phyloP scores from a whole-genome alignment of 1,284 basidiomycete species.

The Heterobasidion occidentale region DNA sequence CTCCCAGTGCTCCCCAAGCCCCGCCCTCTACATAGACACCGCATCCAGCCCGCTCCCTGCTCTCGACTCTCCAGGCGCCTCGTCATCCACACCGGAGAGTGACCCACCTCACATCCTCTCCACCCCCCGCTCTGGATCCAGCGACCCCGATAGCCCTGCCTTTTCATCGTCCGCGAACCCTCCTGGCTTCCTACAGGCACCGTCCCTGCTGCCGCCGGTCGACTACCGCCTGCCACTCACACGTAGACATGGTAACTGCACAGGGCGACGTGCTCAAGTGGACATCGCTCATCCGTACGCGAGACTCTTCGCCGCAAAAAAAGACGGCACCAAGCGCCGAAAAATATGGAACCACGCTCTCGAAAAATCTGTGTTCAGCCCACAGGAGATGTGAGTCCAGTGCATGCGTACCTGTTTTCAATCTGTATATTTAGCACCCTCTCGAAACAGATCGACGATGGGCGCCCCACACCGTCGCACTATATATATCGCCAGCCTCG shows the following conservation, averaged over 20 bases:
- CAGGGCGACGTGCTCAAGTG: conserved; percentile 4
- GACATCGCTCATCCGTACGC: conserved; percentile 55
- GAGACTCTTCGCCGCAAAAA: conserved; percentile 52
- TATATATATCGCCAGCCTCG: conserved; percentile 53
- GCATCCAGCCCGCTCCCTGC: too few relatives aligned
- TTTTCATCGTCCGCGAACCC: not conserved
- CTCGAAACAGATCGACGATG: conserved; percentile 42
- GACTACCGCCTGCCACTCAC: conserved; percentile 7
- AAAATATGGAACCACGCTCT: conserved; percentile 70
- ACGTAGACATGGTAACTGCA: conserved; percentile 1
- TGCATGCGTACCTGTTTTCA: not conserved
- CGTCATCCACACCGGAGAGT: too few relatives aligned
- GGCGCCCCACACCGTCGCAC: conserved; percentile 54
- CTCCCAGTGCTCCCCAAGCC: too few relatives aligned
- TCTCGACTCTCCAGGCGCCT: too few relatives aligned
- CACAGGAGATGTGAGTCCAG: conserved; percentile 49
- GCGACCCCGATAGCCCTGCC: too few relatives aligned
- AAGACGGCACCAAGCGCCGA: conserved; percentile 52
- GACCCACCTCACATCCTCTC: too few relatives aligned
- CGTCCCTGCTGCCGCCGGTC: conserved; percentile 7
- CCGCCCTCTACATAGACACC: too few relatives aligned
- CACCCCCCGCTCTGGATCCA: too few relatives aligned
- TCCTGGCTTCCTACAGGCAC: conserved; percentile 5
- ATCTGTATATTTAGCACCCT: not conserved
- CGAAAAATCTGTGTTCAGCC: conserved; percentile 60